Base-by-base conservation (phyloP, 306 rosid species). In the Gleditsia sinensis region DNA sequence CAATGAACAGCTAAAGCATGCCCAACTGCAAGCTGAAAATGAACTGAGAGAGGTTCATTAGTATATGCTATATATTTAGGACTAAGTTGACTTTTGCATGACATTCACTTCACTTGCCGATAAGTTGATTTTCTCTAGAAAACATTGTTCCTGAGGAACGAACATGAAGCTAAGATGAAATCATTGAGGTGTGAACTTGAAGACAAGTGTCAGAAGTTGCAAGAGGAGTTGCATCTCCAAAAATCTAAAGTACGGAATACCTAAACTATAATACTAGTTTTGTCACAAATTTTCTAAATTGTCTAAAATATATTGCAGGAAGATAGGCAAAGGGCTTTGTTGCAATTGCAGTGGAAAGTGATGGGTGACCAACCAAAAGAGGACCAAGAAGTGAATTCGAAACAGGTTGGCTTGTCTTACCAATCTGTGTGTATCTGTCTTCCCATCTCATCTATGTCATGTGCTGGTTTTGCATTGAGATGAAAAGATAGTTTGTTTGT, bases 331-430 rank as follows among this genome's bases (percentile, higher is more conserved):
- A 90, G 90, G 82, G 91, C 98, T 67, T 83, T 95, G 76, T 80
- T 95, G 88, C 93, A 95, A 78, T 74, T 95, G 92, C 97, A 90
- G 85, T 95, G 98, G 99, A 90, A 84, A 85, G 98, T 92, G 81
- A 94, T 95, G 98, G 81, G 96, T 42, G 90, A 92, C 86, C 88
- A 90, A 68, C 88, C 88, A 62, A 92, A 86, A 70, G 95, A 92
- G 81, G 92, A 87, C 82, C 93, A 84, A 84, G 99, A 92, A 85
- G 96, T 86, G 79, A 92, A 82, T 78, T 92, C 91, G 7, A 90
- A 88, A 82, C 88, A 88, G 96, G 99, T 92, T 77, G 55, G 21
- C 57, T 72, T 56, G 71, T 45, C 43, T 34, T 65, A 53, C 43
- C 56, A 9, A 67, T 67, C 36, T 28, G 48, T 69, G 9, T 39